Conservation (phyloP, 2,329 filamentous ascomycete genomes). For the Calonectria hawksworthii region DNA sequence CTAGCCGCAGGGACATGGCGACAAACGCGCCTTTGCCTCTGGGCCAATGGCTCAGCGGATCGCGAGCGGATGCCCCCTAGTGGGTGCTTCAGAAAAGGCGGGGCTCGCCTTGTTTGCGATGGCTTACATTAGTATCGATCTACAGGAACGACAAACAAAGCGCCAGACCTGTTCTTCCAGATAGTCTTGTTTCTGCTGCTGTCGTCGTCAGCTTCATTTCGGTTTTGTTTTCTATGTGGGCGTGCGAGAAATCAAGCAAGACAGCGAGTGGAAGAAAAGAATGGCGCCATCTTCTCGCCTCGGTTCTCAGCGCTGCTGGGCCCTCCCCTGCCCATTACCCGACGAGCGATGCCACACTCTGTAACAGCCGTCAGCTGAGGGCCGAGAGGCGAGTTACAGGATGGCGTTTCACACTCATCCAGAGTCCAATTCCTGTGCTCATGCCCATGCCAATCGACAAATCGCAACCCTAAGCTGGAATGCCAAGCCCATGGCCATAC, state of each 20-base stretch:
- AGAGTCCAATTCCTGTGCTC: background rate
- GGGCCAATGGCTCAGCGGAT: background rate
- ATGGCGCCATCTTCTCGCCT: background rate
- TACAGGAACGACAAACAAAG: background rate
- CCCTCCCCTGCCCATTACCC: background rate
- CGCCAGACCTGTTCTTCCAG: background rate
- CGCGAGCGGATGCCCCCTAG: background rate
- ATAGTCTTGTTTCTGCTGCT: background rate
- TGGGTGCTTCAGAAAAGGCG: background rate
- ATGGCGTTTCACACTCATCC: conserved; percentile 9
- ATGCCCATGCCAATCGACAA: background rate
- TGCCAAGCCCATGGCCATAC: background rate
- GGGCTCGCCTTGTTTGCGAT: background rate
- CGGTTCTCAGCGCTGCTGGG: background rate
- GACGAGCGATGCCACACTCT: conserved; percentile 7
- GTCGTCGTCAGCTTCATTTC: background rate
- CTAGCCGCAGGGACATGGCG: conserved; percentile 2
- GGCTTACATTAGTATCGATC: conserved; percentile 5
- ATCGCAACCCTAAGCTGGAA: background rate
- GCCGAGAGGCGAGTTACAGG: conserved; percentile 4
- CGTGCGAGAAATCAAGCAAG: background rate
- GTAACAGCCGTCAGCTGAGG: conserved; percentile 5
- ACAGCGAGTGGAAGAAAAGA: background rate
- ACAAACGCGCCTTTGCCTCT: background rate
- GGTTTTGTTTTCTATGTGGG: background rate